Evolutionary conservation across 2,329 filamentous ascomycete species (phyloP).

Genomic region (Diplodia sapinea): DNA sequence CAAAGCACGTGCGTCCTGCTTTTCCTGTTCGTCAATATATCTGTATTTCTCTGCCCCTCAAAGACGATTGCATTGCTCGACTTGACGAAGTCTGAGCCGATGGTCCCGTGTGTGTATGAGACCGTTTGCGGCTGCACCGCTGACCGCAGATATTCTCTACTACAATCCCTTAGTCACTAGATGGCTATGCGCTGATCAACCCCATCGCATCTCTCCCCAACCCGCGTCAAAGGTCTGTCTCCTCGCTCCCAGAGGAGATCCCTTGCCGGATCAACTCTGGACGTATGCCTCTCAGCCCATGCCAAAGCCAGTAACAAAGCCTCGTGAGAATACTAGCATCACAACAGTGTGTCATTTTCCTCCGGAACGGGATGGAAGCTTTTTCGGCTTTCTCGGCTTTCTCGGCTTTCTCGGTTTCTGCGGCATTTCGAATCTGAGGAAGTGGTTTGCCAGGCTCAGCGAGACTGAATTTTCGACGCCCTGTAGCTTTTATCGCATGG

Average conservation of each 20-base stretch:
- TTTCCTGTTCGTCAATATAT: not conserved
- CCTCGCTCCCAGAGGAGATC: not conserved
- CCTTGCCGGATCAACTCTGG: no score
- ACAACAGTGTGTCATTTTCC: not conserved
- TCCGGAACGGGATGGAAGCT: not conserved
- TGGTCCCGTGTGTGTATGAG: no score
- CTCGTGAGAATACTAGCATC: not conserved
- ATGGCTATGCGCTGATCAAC: no score
- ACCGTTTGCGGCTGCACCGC: no score
- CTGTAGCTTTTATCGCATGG: no score
- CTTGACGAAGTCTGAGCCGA: no score
- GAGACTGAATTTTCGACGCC: no score
- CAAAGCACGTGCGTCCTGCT: slow-evolving; percentile 3
- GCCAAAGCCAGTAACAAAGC: not conserved
- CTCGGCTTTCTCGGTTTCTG: slow-evolving; percentile 4
- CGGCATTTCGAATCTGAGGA: not conserved
- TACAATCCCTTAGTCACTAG: no score
- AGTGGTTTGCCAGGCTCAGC: not conserved
- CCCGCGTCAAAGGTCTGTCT: not conserved
- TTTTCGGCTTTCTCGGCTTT: not conserved
- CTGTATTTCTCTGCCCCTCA: no score
- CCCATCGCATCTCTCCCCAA: not conserved
- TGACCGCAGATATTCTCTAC: no score
- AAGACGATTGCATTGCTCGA: no score
- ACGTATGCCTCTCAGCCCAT: not conserved